A percentile compares a stretch with the other conserved stretches of the same genome.
Evolutionary conservation across 305 asterid genomes (phyloP).

Genomic region (Salvia sclarea): DNA sequence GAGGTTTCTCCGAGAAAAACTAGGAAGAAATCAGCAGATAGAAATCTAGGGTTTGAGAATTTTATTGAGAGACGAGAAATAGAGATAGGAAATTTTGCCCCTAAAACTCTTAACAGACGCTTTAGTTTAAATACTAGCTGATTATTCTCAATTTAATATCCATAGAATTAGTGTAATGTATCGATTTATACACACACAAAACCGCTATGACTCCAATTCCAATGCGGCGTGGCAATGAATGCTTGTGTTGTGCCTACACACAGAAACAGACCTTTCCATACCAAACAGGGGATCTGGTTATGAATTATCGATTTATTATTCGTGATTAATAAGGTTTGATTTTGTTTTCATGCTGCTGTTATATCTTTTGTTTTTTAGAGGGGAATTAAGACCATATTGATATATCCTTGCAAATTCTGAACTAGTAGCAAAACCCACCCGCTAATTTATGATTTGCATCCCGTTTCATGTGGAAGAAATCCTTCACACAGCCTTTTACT

Average conservation of each 20-base stretch:
- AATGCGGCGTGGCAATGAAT: not conserved
- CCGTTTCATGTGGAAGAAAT: no score
- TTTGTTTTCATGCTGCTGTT: not conserved
- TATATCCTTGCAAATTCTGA: no score
- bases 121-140: constrained; percentile 23
- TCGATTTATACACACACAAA: constrained; percentile 29
- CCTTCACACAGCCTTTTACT: not conserved
- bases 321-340: not conserved
- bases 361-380: not conserved
- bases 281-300: no score
- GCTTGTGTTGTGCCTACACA: not conserved
- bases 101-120: constrained; percentile 28
- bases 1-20: not conserved
- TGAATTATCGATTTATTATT: not conserved
- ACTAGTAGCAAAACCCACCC: no score
- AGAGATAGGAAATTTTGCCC: constrained; percentile 31
- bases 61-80: constrained; percentile 32
- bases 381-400: no score
- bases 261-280: not conserved
- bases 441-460: no score
- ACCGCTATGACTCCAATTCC: constrained; percentile 16
- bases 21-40: not conserved
- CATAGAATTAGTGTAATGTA: constrained; percentile 18
- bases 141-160: constrained; percentile 26
- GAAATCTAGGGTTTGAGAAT: constrained; percentile 44